Conservation (phyloP, 2,329 filamentous ascomycete species). For the Plectosphaerella plurivora region DNA sequence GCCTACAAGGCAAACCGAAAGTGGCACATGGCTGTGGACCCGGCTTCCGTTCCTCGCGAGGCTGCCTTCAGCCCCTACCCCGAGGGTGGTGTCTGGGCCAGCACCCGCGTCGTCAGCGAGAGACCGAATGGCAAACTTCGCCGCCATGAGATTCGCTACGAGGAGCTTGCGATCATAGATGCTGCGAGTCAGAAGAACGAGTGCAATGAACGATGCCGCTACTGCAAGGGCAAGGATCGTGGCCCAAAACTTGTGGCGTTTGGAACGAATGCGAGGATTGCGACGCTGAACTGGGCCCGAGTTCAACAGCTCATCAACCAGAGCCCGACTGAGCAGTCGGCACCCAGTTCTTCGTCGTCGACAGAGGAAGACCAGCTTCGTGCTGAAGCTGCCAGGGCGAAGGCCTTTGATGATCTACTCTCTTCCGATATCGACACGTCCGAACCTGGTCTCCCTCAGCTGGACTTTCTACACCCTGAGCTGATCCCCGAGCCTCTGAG, state of each 20-base stretch:
- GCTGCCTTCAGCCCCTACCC: neutral
- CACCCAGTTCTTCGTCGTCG: no score
- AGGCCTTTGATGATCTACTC: no score
- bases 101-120: neutral
- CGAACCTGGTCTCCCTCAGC: no score
- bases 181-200: neutral
- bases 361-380: no score
- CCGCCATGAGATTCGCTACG: neutral
- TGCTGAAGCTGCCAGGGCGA: no score
- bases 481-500: no score
- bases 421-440: no score
- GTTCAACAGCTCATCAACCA: neutral
- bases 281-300: neutral
- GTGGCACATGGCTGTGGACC: neutral
- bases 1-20: slow-evolving; percentile 3
- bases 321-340: neutral
- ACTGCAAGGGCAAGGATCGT: neutral
- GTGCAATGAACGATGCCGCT: neutral
- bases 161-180: neutral
- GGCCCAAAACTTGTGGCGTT: neutral
- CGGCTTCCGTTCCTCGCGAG: neutral
- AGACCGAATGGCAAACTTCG: neutral
- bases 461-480: no score
- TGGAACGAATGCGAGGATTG: neutral
- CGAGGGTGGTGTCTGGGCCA: neutral